Conservation (phyloP, 1,284 basidiomycete species). For the Cutaneotrichosporon sp. region DNA sequence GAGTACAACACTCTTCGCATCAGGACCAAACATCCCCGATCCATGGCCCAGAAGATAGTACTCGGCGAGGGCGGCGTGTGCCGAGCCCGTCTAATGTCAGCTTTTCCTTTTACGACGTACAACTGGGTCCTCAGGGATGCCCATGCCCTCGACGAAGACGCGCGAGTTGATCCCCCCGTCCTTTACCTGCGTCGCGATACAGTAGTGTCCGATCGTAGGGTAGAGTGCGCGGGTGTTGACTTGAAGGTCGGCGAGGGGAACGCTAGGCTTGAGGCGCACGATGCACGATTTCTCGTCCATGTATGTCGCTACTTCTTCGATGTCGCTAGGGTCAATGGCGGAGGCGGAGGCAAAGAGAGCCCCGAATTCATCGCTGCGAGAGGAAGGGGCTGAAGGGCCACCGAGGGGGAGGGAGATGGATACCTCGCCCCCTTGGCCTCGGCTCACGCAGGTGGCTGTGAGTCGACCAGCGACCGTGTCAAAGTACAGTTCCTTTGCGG, state of each 20-base stretch:
- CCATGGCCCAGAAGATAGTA: conserved; percentile 33
- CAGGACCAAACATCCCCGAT: background rate
- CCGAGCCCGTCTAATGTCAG: conserved; percentile 37
- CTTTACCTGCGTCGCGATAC: conserved; percentile 17
- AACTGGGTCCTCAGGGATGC: conserved; percentile 39
- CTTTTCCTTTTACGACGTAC: conserved; percentile 26
- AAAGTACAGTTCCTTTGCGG: conserved; percentile 24
- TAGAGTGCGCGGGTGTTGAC: conserved; percentile 1
- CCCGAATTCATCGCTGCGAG: background rate
- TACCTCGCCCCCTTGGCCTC: conserved; percentile 2
- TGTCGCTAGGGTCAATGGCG: background rate
- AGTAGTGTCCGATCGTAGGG: conserved; percentile 5
- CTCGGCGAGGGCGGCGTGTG: conserved; percentile 38
- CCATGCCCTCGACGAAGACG: conserved; percentile 33
- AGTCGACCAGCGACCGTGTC: conserved; percentile 32
- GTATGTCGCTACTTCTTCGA: conserved; percentile 2
- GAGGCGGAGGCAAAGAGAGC: background rate
- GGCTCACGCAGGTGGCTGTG: conserved; percentile 16
- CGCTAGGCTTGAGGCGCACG: background rate
- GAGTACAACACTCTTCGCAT: background rate
- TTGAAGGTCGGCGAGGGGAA: conserved; percentile 8
- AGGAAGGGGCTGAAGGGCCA: background rate
- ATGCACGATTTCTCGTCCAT: background rate
- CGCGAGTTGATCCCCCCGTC: conserved; percentile 27
- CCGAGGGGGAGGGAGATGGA: conserved; percentile 5